Base-by-base conservation (phyloP, 164 flowering plant genomes). In the Umbilicus rupestris region DNA sequence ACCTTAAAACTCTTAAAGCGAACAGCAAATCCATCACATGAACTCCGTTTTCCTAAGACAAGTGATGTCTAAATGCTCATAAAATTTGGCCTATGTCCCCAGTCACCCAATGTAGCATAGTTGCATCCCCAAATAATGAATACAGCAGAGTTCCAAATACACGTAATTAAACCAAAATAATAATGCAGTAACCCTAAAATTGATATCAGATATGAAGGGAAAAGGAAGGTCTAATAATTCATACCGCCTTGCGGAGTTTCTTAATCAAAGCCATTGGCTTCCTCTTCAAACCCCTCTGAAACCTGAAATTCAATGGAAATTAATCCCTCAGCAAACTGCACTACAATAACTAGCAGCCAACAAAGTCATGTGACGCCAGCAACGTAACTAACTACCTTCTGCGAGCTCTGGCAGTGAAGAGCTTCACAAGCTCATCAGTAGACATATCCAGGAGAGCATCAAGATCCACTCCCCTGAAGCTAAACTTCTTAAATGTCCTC, bases 401-500 rank as follows among this genome's bases (percentile, higher is more conserved):
- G 50, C 88, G 79, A 58, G 85, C 79, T 5, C 87, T 74, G 16
- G 90, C 87, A 55, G 41, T 45, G 75, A 81, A 84, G 46, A 84
- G 85, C 79, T 86, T 79, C 42, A 81, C 85, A 24, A 84, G 78
- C 70, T 82, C 87, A 67, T 84, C 85, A 16, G 84, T 82, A 29
- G 80, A 72, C 85, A 86, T 84, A 65, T 84, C 90, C 20, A 84
- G 83, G n/a, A 84, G 82, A 20, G 80, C 76, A 72, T 84, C 90
- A 22, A 86, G 78, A 78, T 86, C 88, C 0, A 84, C 84, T 0
- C 90, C 90, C 42, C 82, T 71, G 77, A 75, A 81, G 55, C 80
- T 73, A 72, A 87, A 87, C 87, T 84, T 87, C 90, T 83, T 87
- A 73, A 87, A 87, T 68, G 93, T 85, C 30, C 93, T 87, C 81